Evolutionary conservation across 2,329 filamentous ascomycete species (phyloP).

Genomic region (Acephala macrosclerotiorum): DNA sequence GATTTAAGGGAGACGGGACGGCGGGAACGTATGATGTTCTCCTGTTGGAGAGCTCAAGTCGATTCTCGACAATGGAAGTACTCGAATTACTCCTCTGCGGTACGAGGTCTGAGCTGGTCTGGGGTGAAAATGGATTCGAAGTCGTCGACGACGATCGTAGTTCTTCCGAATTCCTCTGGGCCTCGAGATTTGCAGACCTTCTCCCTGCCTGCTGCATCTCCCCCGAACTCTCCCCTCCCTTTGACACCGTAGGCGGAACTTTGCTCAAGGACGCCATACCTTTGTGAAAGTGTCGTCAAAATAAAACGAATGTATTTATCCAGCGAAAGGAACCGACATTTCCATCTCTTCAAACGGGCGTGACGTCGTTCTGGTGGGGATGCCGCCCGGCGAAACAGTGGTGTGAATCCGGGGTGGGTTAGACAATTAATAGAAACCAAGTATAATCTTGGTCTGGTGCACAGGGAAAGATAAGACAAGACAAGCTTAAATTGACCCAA

Average conservation of each 20-base stretch:
- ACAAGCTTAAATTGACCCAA: conserved; percentile 2
- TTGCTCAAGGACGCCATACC: conserved; percentile 27
- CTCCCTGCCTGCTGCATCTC: conserved; percentile 27
- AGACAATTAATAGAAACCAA: background rate
- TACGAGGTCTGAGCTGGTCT: conserved; percentile 13
- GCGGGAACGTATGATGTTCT: conserved; percentile 40
- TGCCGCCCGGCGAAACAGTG: background rate
- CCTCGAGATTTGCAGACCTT: conserved; percentile 15
- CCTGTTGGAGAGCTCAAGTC: conserved; percentile 23
- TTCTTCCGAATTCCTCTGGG: conserved; percentile 23
- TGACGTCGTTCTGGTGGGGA: background rate
- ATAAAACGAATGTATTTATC: background rate
- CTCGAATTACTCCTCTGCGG: conserved; percentile 19
- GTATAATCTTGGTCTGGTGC: background rate
- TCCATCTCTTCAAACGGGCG: conserved; percentile 4
- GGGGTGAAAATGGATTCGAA: conserved; percentile 12
- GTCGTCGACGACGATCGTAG: conserved; percentile 12
- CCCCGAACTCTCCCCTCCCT: conserved; percentile 5
- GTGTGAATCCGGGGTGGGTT: conserved; percentile 3
- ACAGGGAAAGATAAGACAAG: background rate
- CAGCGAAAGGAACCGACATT: background rate
- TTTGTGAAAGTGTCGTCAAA: background rate
- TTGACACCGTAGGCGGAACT: conserved; percentile 10
- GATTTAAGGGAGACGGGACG: conserved; percentile 44
- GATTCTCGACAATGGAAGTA: conserved; percentile 14